These are phyloP conservation scores for Alternaria hordeiaustralica DNA, from an alignment of 2,329 filamentous ascomycete genomes.

Conservation along the genomic window DNA sequence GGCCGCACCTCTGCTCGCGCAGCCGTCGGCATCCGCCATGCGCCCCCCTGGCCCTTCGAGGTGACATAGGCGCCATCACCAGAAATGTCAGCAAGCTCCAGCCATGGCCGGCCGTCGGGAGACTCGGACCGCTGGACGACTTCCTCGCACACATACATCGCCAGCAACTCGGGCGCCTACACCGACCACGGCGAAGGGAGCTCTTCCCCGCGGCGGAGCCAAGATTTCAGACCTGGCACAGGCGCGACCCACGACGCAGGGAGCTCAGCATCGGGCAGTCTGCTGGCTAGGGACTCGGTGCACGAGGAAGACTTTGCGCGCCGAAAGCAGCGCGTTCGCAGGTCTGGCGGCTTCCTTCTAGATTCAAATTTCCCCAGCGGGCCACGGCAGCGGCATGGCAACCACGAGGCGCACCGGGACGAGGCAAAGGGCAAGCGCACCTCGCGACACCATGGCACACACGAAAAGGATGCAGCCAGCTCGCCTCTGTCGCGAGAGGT, in stretches of 20 bases:
- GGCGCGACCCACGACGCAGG: slow-evolving; percentile 10
- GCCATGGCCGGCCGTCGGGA: slow-evolving; percentile 41
- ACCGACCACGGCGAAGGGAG: slow-evolving; percentile 37
- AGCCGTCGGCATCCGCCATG: slow-evolving; percentile 32
- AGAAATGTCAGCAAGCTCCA: slow-evolving; percentile 43
- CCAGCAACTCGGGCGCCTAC: slow-evolving; percentile 31
- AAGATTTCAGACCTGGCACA: slow-evolving; percentile 21
- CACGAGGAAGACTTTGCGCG: slow-evolving; percentile 43
- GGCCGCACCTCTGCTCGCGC: slow-evolving; percentile 17
- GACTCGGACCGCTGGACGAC: slow-evolving; percentile 41
- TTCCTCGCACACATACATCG: slow-evolving; percentile 44
- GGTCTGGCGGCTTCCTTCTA: slow-evolving; percentile 55
- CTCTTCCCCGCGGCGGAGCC: slow-evolving; percentile 32
- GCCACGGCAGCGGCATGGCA: slow-evolving; percentile 35
- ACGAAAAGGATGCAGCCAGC: slow-evolving; percentile 34
- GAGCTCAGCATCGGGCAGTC: slow-evolving; percentile 16
- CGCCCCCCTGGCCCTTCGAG: slow-evolving; percentile 30
- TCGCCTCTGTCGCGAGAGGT: slow-evolving; percentile 30
- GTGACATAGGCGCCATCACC: slow-evolving; percentile 27
- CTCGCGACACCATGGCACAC: slow-evolving; percentile 35
- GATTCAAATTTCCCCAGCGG: slow-evolving; percentile 48
- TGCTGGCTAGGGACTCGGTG: slow-evolving; percentile 31
- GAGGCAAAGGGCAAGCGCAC: slow-evolving; percentile 50
- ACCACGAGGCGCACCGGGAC: slow-evolving; percentile 31
- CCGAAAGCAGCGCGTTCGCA: slow-evolving; percentile 37